Conservation (phyloP, 2,329 filamentous ascomycete genomes). For the Aureobasidium pullulans region DNA sequence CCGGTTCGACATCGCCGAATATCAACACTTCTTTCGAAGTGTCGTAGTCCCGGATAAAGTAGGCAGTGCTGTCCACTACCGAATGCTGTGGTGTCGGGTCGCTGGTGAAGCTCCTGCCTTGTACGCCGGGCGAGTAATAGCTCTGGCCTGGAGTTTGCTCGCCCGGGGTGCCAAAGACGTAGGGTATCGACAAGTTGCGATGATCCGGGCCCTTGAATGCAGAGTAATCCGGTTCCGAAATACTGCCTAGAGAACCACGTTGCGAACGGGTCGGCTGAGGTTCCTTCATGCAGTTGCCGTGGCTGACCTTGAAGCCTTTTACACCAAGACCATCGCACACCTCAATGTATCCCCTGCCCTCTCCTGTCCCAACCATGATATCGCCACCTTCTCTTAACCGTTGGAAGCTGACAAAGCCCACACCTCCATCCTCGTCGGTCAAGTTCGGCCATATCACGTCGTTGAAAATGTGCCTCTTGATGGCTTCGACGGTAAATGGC, state of each 20-base stretch:
- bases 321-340: constrained; percentile 84
- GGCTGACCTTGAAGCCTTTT: constrained; percentile 78
- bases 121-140: background rate
- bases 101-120: constrained; percentile 8
- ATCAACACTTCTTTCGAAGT: constrained; percentile 76
- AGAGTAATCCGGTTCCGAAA: constrained; percentile 26
- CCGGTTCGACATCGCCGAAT: constrained; percentile 93
- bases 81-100: constrained; percentile 37
- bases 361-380: constrained; percentile 70
- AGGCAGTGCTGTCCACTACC: constrained; percentile 83
- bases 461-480: constrained; percentile 95
- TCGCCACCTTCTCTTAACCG: constrained; percentile 85
- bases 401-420: constrained; percentile 84
- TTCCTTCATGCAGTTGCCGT: constrained; percentile 75
- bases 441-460: constrained; percentile 97
- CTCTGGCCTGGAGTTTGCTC: constrained; percentile 4
- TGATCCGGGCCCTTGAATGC: background rate
- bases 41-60: constrained; percentile 63
- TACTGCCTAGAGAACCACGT: constrained; percentile 35
- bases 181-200: background rate
- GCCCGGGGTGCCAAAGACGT: background rate
- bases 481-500: constrained; percentile 80
- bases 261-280: constrained; percentile 26
- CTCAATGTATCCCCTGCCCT: constrained; percentile 76
- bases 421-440: constrained; percentile 90